Evolutionary conservation across 1,284 basidiomycete species (phyloP).

Genomic region (Trametes versicolor): DNA sequence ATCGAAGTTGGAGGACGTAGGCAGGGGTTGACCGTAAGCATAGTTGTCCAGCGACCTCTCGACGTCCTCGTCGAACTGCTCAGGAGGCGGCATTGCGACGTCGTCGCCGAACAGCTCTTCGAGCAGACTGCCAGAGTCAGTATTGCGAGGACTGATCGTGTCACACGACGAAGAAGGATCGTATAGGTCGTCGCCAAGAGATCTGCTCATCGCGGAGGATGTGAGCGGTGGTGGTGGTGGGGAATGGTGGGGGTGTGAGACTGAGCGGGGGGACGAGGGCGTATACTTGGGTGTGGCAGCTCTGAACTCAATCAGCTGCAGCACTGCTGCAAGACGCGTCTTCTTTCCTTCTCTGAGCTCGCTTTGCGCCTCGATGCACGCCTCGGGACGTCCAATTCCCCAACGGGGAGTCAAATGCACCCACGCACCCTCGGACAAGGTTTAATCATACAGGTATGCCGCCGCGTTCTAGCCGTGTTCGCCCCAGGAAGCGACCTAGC

Average conservation of each 20-base stretch:
- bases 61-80: constrained; percentile 6
- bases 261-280: neutral
- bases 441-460: neutral
- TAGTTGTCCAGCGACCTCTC: neutral
- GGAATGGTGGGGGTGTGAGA: too few relatives aligned
- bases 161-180: neutral
- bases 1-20: neutral
- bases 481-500: too few relatives aligned
- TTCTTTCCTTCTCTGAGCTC: constrained; percentile 11
- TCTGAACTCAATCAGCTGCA: constrained; percentile 15
- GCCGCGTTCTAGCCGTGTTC: too few relatives aligned
- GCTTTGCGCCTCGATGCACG: too few relatives aligned
- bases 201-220: neutral
- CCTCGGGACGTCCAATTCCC: too few relatives aligned
- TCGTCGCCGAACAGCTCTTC: constrained; percentile 1
- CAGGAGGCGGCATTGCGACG: neutral
- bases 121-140: constrained; percentile 1
- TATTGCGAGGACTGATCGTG: neutral
- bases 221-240: too few relatives aligned
- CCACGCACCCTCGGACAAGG: neutral
- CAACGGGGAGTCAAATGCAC: neutral
- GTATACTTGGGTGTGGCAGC: neutral
- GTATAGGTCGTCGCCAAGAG: neutral
- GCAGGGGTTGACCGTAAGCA: neutral
- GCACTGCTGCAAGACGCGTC: constrained; percentile 8